Evolutionary conservation across 495 filamentous ascomycete genomes (phyloP), one percentile per base, ranked within the genome.

Genomic region (Haplographium delicatum): DNA sequence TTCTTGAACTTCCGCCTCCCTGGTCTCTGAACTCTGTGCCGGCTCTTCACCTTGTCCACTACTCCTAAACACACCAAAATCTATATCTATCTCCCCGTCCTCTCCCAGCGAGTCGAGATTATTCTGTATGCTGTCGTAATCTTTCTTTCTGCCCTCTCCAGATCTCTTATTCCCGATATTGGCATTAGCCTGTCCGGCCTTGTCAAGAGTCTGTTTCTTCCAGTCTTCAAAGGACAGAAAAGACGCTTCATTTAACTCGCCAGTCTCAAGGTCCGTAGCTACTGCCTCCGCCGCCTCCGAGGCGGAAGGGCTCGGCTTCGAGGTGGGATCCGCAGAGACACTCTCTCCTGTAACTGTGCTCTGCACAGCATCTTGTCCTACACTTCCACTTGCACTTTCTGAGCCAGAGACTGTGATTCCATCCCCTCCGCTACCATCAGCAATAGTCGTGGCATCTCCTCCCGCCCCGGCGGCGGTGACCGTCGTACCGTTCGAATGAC

Each of bases 211-310:
- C 72, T 91, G 87, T 60, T 86, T 88, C 69, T 94, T 96, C 93
- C 93, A 98, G 56, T 97, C 91, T 61, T 96, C 93, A 59, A 98
- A 98, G 0, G 93, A 96, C 44, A 98, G 84, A 62, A 98, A 97
- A 25, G 88, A 83, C 24, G 82, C 83, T 30, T 86, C 85, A 57
- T 91, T 85, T 6, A 96, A 76, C 15, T 85, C 80, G 0, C 83
- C 86, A 23, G 86, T 82, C n/a, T 62, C 55, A 15, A 50, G 23
- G 26, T 62, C 59, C 15, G 30, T 44, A 4, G 41, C 45, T 15
- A 47, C 20, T 3, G 42, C 18, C 26, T 47, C 33, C 4, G 28
- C 22, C 1, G 37, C 35, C 23, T 41, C 50, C 28, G 53, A 25
- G 4, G 50, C 6, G 25, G 37, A 27, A 1, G 37, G 10, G 15